Conservation (phyloP, 1,284 basidiomycete genomes). For the Melampsora medusae region DNA sequence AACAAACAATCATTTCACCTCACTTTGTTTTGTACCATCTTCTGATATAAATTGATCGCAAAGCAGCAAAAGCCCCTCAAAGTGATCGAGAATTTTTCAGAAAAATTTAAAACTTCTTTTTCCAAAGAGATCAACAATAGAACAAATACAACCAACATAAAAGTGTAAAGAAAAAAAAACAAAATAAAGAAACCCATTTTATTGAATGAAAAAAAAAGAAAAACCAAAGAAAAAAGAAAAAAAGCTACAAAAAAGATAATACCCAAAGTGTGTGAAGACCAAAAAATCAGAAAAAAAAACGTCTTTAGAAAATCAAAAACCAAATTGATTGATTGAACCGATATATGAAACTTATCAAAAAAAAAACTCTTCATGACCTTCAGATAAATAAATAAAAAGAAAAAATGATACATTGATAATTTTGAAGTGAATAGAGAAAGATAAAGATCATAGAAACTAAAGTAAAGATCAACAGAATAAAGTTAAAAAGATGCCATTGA, state of each 20-base stretch:
- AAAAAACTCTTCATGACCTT: background rate
- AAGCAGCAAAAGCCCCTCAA: no score
- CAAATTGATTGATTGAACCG: background rate
- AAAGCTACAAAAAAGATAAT: background rate
- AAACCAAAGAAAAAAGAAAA: no score
- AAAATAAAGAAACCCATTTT: no score
- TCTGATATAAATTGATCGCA: no score
- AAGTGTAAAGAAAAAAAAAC: no score
- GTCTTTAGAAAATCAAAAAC: background rate
- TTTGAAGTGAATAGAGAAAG: background rate
- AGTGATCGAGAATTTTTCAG: no score
- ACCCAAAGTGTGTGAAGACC: background rate
- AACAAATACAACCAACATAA: no score
- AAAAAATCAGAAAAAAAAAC: background rate
- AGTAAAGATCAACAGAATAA: background rate
- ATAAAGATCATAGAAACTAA: background rate
- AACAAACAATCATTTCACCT: no score
- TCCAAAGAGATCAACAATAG: no score
- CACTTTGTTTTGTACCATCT: no score
- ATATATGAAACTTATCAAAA: background rate
- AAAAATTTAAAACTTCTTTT: no score
- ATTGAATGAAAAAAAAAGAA: background rate
- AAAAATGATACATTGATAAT: background rate
- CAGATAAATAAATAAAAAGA: background rate
- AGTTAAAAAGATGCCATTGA: no score